Conservation (phyloP, 2,329 filamentous ascomycete genomes). For the Tolypocladium capitatum region DNA sequence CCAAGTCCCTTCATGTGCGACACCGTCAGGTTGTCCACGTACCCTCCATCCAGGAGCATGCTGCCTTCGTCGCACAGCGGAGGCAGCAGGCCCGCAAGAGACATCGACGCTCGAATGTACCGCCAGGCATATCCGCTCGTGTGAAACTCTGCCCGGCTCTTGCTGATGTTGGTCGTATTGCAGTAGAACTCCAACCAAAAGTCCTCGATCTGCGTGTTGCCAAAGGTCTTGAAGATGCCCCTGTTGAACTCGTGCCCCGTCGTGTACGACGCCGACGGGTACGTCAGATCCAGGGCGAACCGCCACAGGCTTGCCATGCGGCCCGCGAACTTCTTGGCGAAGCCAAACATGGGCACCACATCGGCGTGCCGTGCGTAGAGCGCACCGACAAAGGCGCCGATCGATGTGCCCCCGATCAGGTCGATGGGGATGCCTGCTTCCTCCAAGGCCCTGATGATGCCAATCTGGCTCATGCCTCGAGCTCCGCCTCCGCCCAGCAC, state of each 20-base stretch:
- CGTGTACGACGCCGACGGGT: conserved; percentile 92
- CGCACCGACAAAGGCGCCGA: conserved; percentile 88
- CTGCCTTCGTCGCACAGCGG: conserved; percentile 93
- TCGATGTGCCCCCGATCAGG: conserved; percentile 88
- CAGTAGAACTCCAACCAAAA: conserved; percentile 99
- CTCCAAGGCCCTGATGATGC: conserved; percentile 87
- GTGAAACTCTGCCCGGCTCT: conserved; percentile 82
- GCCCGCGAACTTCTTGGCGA: conserved; percentile 93
- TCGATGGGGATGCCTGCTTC: conserved; percentile 95
- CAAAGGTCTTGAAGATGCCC: conserved; percentile 97
- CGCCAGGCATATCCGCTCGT: conserved; percentile 96
- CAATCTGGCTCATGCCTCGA: conserved; percentile 81
- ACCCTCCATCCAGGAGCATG: conserved; percentile 93
- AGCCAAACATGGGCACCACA: conserved; percentile 89
- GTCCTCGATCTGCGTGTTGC: conserved; percentile 93
- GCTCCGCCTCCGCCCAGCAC: conserved; percentile 92
- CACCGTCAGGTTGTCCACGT: conserved; percentile 93
- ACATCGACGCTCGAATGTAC: conserved; percentile 95
- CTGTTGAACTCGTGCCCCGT: conserved; percentile 98
- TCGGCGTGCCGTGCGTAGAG: conserved; percentile 94
- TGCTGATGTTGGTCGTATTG: conserved; percentile 98
- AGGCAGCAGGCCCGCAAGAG: conserved; percentile 79
- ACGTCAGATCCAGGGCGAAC: conserved; percentile 92
- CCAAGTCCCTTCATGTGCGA: conserved; percentile 93
- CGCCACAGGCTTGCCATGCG: conserved; percentile 99